Percentiles rank a stretch among this genome's conserved stretches.
Conservation (phyloP, 2,329 filamentous ascomycete genomes). For the Hypoxylon rubiginosum region DNA sequence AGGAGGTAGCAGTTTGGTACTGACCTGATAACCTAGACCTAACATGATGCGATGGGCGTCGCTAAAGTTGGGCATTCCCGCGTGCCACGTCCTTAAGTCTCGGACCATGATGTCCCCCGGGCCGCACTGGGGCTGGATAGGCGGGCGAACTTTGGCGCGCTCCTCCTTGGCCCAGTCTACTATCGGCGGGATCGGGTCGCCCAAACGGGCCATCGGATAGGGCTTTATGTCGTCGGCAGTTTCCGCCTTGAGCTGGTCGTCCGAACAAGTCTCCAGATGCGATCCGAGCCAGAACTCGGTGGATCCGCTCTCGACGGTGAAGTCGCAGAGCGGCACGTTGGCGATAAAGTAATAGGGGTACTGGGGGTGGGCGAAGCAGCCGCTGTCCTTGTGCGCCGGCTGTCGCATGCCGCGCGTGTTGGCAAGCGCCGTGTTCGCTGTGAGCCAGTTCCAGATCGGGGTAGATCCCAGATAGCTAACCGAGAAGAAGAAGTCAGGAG, state of each 20-base stretch:
- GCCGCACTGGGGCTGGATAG: constrained; percentile 44
- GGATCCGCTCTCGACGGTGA: constrained; percentile 52
- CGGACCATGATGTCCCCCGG: constrained; percentile 51
- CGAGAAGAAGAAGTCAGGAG: neutral
- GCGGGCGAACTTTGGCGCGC: constrained; percentile 45
- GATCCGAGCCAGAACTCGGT: constrained; percentile 59
- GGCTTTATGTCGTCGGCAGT: constrained; percentile 15
- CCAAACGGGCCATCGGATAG: neutral
- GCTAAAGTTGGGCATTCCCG: constrained; percentile 52
- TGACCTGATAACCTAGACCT: constrained; percentile 46
- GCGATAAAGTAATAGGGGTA: constrained; percentile 57
- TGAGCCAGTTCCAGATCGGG: constrained; percentile 58
- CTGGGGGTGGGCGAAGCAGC: constrained; percentile 52
- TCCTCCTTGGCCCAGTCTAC: constrained; percentile 37
- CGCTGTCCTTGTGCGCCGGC: constrained; percentile 56
- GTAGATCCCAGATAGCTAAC: constrained; percentile 57
- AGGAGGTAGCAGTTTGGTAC: neutral
- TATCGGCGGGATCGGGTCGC: constrained; percentile 35
- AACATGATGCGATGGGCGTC: constrained; percentile 48
- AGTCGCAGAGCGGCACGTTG: constrained; percentile 56
- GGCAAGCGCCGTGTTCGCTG: constrained; percentile 56
- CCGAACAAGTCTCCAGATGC: constrained; percentile 51
- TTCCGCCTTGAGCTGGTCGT: constrained; percentile 51
- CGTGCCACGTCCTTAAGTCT: constrained; percentile 51
- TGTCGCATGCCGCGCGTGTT: constrained; percentile 55